Percentiles rank a stretch among this genome's conserved stretches.
Evolutionary conservation across 2,329 filamentous ascomycete genomes (phyloP).

Genomic region (Tolypocladium tropicale): DNA sequence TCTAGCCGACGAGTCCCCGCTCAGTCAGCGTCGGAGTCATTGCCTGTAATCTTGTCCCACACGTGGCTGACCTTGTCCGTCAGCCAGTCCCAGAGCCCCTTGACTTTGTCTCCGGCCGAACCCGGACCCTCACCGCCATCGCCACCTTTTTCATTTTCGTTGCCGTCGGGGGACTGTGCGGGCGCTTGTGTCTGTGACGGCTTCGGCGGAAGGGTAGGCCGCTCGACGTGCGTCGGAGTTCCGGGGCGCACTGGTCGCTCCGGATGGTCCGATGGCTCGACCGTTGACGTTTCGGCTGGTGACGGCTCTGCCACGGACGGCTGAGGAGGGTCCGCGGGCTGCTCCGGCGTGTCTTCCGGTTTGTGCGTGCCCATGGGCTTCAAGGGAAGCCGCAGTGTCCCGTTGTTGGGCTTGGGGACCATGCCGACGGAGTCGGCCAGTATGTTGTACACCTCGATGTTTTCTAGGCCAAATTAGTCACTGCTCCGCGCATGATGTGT

Average conservation of each 20-base stretch:
- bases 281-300: background rate
- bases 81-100: slow-evolving; percentile 41
- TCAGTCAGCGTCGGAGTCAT: background rate
- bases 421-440: slow-evolving; percentile 80
- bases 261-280: slow-evolving; percentile 7
- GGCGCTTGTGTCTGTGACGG: slow-evolving; percentile 1
- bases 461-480: slow-evolving; percentile 47
- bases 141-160: slow-evolving; percentile 4
- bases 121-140: slow-evolving; percentile 11
- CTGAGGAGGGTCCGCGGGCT: slow-evolving; percentile 42
- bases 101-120: slow-evolving; percentile 18
- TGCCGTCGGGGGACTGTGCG: slow-evolving; percentile 1
- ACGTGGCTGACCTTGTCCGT: slow-evolving; percentile 34
- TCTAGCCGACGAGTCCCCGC: background rate
- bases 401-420: slow-evolving; percentile 69
- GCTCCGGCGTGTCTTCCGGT: slow-evolving; percentile 33
- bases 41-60: slow-evolving; percentile 32
- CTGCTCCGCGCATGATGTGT: background rate
- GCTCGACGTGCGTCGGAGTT: background rate
- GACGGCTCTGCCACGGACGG: background rate
- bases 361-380: slow-evolving; percentile 53
- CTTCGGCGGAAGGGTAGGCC: slow-evolving; percentile 2
- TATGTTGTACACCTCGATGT: slow-evolving; percentile 90
- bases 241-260: slow-evolving; percentile 2
- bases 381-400: slow-evolving; percentile 67